A percentile compares a stretch with the other conserved stretches of the same genome.
Conservation (phyloP, 495 filamentous ascomycete species). For the Thermochaetoides thermophila region DNA sequence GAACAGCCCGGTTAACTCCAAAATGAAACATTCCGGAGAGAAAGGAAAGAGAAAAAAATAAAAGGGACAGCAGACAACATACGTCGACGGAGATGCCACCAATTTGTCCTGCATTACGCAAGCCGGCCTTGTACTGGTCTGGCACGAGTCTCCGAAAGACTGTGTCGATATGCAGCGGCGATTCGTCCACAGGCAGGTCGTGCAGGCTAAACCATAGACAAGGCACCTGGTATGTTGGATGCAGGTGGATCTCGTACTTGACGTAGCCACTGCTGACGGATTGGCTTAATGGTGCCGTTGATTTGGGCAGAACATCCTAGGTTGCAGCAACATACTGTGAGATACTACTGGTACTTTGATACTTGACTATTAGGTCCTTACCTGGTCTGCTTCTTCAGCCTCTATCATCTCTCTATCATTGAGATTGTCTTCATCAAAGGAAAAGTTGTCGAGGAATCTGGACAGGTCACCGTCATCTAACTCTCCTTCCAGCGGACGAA, state of each 20-base stretch:
- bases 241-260: slow-evolving; percentile 44
- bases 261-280: slow-evolving; percentile 30
- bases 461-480: slow-evolving; percentile 28
- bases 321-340: neutral
- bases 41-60: slow-evolving; percentile 1
- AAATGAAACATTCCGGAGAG: slow-evolving; percentile 12
- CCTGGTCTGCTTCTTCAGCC: slow-evolving; percentile 35
- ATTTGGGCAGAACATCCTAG: slow-evolving; percentile 2
- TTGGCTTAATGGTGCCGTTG: slow-evolving; percentile 8
- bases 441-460: slow-evolving; percentile 23
- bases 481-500: slow-evolving; percentile 27
- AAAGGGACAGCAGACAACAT: slow-evolving; percentile 24
- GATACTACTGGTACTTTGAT: neutral
- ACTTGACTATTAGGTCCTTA: slow-evolving; percentile 6
- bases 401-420: slow-evolving; percentile 21
- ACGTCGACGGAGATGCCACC: slow-evolving; percentile 68
- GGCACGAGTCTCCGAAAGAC: slow-evolving; percentile 61
- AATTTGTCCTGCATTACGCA: slow-evolving; percentile 48
- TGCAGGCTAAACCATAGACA: slow-evolving; percentile 44
- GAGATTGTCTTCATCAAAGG: slow-evolving; percentile 11
- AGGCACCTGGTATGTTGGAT: slow-evolving; percentile 41
- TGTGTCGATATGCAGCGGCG: slow-evolving; percentile 39
- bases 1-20: too few relatives aligned
- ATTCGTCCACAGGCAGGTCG: slow-evolving; percentile 27
- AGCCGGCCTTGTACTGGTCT: slow-evolving; percentile 37